A percentile compares a stretch with the other conserved stretches of the same genome.
phyloP scores from a whole-genome alignment of 257 asterid species.

The Solanum tarijense region DNA sequence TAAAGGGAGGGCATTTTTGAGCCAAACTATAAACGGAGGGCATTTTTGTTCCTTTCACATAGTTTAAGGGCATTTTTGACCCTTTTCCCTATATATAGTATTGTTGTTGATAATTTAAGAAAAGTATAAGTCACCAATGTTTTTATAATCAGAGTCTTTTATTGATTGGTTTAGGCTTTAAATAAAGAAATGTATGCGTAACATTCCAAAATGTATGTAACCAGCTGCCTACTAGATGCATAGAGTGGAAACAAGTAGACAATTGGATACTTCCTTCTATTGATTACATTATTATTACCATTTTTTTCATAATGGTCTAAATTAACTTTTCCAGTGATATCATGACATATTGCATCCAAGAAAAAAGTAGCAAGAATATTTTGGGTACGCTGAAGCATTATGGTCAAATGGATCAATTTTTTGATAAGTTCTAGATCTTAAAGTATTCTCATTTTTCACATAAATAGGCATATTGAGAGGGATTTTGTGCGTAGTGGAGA shows the following conservation, averaged over 20 bases:
- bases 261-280: background rate
- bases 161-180: background rate
- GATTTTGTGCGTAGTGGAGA: background rate
- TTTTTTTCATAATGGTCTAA: background rate
- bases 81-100: too few species aligned
- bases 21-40: too few species aligned
- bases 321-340: background rate
- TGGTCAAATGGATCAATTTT: background rate
- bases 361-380: background rate
- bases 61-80: too few species aligned
- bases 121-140: background rate
- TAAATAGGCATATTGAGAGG: background rate
- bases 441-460: background rate
- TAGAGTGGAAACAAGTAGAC: background rate
- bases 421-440: background rate
- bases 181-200: background rate
- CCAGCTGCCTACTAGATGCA: background rate
- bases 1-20: too few species aligned
- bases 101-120: background rate
- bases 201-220: background rate
- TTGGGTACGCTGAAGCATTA: background rate
- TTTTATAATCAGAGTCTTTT: background rate
- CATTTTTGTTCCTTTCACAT: too few species aligned
- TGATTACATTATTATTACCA: background rate
- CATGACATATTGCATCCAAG: background rate